Evolutionary conservation across 352 stramenopile species (phyloP).

Genomic region (Pelagophyceae sp.): DNA sequence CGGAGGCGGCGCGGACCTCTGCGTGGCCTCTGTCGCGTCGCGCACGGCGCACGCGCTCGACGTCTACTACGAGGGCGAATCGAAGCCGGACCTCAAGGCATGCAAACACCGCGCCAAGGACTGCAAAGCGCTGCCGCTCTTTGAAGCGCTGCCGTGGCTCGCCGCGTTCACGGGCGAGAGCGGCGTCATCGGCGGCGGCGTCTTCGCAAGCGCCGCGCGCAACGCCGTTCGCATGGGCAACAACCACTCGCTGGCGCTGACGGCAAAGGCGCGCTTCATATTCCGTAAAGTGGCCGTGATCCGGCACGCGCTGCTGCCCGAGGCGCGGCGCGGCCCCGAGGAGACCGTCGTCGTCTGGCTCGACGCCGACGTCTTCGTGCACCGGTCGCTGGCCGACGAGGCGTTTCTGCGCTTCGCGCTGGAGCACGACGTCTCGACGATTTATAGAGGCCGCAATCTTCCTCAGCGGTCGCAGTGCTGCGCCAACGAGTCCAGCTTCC

Average conservation of each 20-base stretch:
- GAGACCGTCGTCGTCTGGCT: neutral
- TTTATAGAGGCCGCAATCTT: no score
- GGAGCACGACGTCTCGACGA: conserved; percentile 2
- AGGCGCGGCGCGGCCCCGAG: neutral
- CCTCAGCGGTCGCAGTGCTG: no score
- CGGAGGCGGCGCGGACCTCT: neutral
- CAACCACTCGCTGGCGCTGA: neutral
- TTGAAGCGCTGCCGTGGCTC: neutral
- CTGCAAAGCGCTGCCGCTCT: neutral
- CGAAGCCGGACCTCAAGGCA: neutral
- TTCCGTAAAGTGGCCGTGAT: conserved; percentile 16
- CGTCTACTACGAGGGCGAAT: neutral
- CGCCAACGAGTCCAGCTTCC: no score
- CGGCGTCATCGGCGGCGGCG: neutral
- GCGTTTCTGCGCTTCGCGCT: neutral
- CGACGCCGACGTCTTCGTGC: conserved; percentile 2
- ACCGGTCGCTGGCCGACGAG: neutral
- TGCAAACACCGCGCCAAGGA: neutral
- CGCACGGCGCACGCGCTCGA: neutral
- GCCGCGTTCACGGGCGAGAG: neutral
- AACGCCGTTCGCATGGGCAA: neutral
- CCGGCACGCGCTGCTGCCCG: neutral
- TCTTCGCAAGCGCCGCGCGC: neutral
- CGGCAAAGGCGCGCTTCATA: conserved; percentile 14
- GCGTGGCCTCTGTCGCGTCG: neutral